Evolutionary conservation across 176 grass and related monocot species (phyloP), one percentile per base, ranked within the genome.

Genomic region (Lolium rigidum): DNA sequence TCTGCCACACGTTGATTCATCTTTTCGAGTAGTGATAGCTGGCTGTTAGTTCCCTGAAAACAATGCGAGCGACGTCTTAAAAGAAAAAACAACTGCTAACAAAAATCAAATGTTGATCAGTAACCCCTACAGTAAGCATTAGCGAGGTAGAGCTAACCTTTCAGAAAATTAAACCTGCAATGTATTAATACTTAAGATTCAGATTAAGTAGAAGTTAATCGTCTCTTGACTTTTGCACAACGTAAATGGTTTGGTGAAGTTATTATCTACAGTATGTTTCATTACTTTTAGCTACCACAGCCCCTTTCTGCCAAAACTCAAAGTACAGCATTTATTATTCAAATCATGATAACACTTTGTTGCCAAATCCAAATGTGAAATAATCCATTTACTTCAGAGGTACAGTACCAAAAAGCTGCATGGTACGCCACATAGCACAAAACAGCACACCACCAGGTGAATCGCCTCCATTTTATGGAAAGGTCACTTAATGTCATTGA

Each of bases 41-140:
- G 94, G 77, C 81, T 96, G 89, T 96, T 96, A 15, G 88, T 90
- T 80, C 88, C 97, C 97, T 99, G 81, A 87, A 86, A 87, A 31
- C 13, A 71, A n/a, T n/a, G n/a, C n/a, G n/a, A n/a, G n/a, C n/a
- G n/a, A n/a, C n/a, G 28, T 31, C 38, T 75, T 11, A 84, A 51
- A 52, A 18, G 52, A 10, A 47, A n/a, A 74, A n/a, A n/a, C n/a
- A 82, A 82, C 18, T 38, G 12, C 2, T 20, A 9, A 10, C 56
- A 2, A 28, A 58, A 9, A 69, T 87, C n/a, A 59, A 7, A 56
- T 39, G 51, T 22, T 52, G 18, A 48, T 20, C 0, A 38, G 44
- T 65, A 44, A 17, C 22, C 64, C 6, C 52, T 17, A 20, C 72
- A 22, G 21, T 58, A 26, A 86, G 52, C 41, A 79, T 46, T 24